Evolutionary conservation across 2,329 filamentous ascomycete species (phyloP).

Genomic region (Colletotrichum sp.): DNA sequence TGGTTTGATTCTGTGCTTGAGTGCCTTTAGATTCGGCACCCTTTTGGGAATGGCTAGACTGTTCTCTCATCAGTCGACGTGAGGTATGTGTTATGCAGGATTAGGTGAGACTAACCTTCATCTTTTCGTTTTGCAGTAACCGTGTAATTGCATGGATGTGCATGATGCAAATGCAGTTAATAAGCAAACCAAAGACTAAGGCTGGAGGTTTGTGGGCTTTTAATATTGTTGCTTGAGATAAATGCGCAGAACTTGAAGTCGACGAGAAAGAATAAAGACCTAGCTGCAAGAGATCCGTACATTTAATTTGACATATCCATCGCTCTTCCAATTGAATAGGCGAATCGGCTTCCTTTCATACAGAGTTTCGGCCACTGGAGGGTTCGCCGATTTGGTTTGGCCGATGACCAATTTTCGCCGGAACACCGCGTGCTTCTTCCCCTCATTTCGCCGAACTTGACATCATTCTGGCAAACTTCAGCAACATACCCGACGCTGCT

Average conservation of each 20-base stretch:
- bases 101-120: neutral
- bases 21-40: neutral
- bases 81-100: neutral
- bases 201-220: neutral
- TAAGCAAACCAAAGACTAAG: neutral
- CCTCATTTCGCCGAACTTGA: neutral
- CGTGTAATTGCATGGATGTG: neutral
- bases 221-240: too few relatives aligned
- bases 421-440: neutral
- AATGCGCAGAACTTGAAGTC: neutral
- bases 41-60: neutral
- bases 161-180: neutral
- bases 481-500: neutral
- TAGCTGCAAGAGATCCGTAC: neutral
- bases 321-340: neutral
- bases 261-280: neutral
- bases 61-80: neutral
- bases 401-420: neutral
- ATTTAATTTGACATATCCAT: neutral
- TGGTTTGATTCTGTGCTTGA: neutral
- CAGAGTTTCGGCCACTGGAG: neutral
- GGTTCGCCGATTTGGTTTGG: neutral
- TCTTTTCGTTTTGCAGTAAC: neutral
- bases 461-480: neutral
- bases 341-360: neutral